phyloP scores from a whole-genome alignment of 208 protist genomes.

The Leishmania gerbilli region DNA sequence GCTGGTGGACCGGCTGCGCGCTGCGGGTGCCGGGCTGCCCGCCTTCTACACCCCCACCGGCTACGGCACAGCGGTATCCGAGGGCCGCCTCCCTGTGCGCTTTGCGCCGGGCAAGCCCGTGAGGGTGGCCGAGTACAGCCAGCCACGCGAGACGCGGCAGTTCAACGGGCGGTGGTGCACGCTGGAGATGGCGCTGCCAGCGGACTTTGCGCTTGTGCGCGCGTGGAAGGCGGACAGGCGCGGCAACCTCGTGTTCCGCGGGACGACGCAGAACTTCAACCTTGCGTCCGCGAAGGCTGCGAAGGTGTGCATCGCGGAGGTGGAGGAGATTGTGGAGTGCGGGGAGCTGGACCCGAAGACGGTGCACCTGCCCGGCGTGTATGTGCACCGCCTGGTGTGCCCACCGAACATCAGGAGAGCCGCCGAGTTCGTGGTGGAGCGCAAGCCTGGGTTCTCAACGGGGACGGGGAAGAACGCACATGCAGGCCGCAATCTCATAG shows the following conservation, averaged over 20 bases:
- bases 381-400: conserved; percentile 85
- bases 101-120: conserved; percentile 69
- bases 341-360: conserved; percentile 82
- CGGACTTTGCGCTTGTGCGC: conserved; percentile 92
- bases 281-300: conserved; percentile 73
- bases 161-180: conserved; percentile 90
- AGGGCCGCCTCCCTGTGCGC: conserved; percentile 86
- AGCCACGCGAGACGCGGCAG: conserved; percentile 65
- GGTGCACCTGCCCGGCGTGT: conserved; percentile 93
- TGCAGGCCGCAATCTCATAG: conserved; percentile 54
- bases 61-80: conserved; percentile 80
- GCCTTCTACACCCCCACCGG: conserved; percentile 95
- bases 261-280: conserved; percentile 95
- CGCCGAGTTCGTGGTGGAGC: conserved; percentile 22
- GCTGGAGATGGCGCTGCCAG: conserved; percentile 86
- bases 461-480: conserved; percentile 14
- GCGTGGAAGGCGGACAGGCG: conserved; percentile 90
- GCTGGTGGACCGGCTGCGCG: conserved; percentile 89
- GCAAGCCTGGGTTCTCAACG: conserved; percentile 1
- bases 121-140: conserved; percentile 36
- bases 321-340: conserved; percentile 92
- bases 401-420: conserved; percentile 7
- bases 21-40: conserved; percentile 93
- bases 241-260: conserved; percentile 68
- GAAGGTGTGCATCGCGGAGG: conserved; percentile 92